Evolutionary conservation across 352 stramenopile species (phyloP), one percentile per base, ranked within the genome.

Genomic region (Pythium oligandrum): DNA sequence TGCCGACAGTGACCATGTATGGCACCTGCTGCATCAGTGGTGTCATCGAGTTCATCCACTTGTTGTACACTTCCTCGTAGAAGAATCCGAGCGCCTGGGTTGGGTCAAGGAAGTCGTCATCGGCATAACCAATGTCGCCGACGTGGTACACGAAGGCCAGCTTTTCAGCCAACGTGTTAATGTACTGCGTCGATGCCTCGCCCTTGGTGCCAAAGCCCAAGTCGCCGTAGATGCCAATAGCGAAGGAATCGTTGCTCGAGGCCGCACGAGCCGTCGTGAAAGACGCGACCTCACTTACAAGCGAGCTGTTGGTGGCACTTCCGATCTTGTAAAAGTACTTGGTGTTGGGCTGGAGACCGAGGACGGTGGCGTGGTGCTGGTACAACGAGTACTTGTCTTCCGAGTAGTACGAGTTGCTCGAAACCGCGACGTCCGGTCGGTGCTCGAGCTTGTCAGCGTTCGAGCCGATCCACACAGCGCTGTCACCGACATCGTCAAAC

Each of bases 1-100:
- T 91, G 17, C 81, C 81, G 2, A 70, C 55, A 8, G 70, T 60
- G 17, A 79, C 69, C 71, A 88, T 88, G 64, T 85, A 89, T 4
- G 81, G 76, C 44, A 82, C 46, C 31, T 53, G 5, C 12, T 40
- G 58, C 68, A 76, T 73, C 8, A 68, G 37, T 0, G 66, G 58
- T 5, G 69, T 53, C 46, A 84, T 63, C 32, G 59, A 56, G 38
- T 77, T 71, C 74, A 88, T 81, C 75, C 69, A 91, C 43, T 68
- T 59, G 59, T 91, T 84, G 63, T 76, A 90, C 11, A 61, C 51
- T 44, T 65, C 53, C 34, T 72, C 60, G 35, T 72, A 68, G 50
- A 63, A 69, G 56, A 66, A 69, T 10, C 53, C 56, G 5, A 61
- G 40, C 11, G 57, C 63, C 17, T 78, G 61, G 0, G 40, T 48